Evolutionary conservation across 176 grass and related monocot species (phyloP), one percentile per base, ranked within the genome.

Genomic region (Carex myosuroides): DNA sequence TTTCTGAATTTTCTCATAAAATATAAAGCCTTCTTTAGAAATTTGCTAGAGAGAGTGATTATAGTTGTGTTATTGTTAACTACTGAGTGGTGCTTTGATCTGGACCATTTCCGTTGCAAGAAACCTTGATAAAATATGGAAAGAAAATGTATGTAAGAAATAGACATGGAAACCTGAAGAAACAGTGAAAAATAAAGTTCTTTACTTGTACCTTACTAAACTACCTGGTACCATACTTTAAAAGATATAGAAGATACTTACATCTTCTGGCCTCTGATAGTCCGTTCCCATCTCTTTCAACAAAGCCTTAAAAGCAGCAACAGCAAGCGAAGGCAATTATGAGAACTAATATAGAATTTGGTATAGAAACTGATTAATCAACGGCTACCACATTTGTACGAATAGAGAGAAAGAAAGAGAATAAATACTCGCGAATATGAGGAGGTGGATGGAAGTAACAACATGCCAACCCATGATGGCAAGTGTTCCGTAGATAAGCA

Each of bases 361-460:
- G 44, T 83, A 33, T 35, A 78, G 42, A 78, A 70, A 18, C 26
- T 48, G 18, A 74, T 50, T 3, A 3, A 50, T n/a, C 13, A 50
- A 32, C 8, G 24, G 7, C 13, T 50, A 20, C 44, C 17, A 74
- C n/a, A 74, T 74, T 18, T 48, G 8, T 41, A 64, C 62, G 8
- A 44, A 4, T 69, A 57, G 18, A 78, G 46, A 56, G 44, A 78
- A 13, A 78, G 48, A 78, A 11, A 79, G 50, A 48, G 8, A 85
- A 67, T 11, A 57, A 83, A 60, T 94, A 94, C 92, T 90, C 70
- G 14, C 89, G 86, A 63, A 94, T 92, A 32, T 90, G 92, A 18
- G 86, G 92, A 52, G 84, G 88, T 32, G 90, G 92, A 75, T 94
- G 90, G 84, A 90, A 92, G 77, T 94, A 94, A 71, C 92, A 88